phyloP scores from a whole-genome alignment of 2,329 filamentous ascomycete species.

The Albophoma yamanashiensis region DNA sequence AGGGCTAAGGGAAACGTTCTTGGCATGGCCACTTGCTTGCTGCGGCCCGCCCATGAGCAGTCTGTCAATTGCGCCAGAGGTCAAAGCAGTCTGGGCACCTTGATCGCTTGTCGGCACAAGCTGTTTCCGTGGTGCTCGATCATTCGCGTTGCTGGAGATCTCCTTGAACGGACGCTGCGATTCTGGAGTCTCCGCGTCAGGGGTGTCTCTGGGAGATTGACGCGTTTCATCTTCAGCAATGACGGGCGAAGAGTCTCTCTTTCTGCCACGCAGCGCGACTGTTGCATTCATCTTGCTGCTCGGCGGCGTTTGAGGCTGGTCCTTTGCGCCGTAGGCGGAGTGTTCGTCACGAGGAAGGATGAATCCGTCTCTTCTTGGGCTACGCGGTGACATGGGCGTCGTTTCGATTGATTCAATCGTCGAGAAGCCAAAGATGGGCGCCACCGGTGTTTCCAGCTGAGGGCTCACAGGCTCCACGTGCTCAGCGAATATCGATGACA shows the following conservation, averaged over 20 bases:
- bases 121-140: slow-evolving; percentile 27
- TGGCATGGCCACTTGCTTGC: slow-evolving; percentile 16
- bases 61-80: slow-evolving; percentile 70
- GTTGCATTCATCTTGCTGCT: slow-evolving; percentile 29
- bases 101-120: slow-evolving; percentile 49
- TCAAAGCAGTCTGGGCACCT: slow-evolving; percentile 73
- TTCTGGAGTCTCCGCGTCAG: slow-evolving; percentile 36
- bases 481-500: slow-evolving; percentile 26
- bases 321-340: slow-evolving; percentile 15
- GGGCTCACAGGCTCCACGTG: slow-evolving; percentile 28
- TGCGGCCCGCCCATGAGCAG: slow-evolving; percentile 44
- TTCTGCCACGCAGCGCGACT: slow-evolving; percentile 34
- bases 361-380: slow-evolving; percentile 43
- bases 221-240: slow-evolving; percentile 57
- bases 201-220: slow-evolving; percentile 35
- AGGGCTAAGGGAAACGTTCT: slow-evolving; percentile 24
- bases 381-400: slow-evolving; percentile 34
- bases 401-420: slow-evolving; percentile 34
- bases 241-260: slow-evolving; percentile 27
- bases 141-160: slow-evolving; percentile 46
- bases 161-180: slow-evolving; percentile 50
- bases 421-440: slow-evolving; percentile 30
- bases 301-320: slow-evolving; percentile 28
- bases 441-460: slow-evolving; percentile 8
- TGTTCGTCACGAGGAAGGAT: slow-evolving; percentile 40